Conservation (phyloP, 1,139 yeast species). For the Ogataea hybrid region DNA sequence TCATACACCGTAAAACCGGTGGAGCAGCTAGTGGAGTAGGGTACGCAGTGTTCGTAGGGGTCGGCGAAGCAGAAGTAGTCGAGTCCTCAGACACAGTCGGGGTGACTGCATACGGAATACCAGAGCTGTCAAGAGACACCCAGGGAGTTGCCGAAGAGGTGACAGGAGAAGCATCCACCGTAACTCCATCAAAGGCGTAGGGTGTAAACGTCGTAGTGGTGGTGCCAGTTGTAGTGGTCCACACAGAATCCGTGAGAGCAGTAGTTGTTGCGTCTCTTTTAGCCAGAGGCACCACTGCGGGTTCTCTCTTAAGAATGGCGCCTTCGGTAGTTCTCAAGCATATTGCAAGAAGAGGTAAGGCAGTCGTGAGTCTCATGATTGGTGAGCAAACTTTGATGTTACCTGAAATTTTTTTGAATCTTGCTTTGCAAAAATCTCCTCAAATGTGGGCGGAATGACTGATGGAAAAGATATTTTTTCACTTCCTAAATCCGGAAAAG, state of each 20-base stretch:
- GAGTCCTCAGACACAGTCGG: constrained; percentile 1
- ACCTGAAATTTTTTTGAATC: no score
- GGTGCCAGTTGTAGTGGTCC: constrained; percentile 3
- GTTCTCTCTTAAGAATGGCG: no score
- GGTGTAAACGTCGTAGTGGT: neutral
- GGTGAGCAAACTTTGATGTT: no score
- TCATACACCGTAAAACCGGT: constrained; percentile 2
- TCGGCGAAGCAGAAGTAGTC: constrained; percentile 1
- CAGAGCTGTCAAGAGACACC: constrained; percentile 2
- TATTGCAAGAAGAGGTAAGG: no score
- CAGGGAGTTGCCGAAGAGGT: neutral
- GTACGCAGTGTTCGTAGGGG: constrained; percentile 1
- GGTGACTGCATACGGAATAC: constrained; percentile 1
- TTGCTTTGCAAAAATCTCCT: no score
- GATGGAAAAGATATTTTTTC: no score
- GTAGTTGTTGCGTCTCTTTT: neutral
- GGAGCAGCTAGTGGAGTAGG: constrained; percentile 3
- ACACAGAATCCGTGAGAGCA: neutral
- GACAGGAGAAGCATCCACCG: constrained; percentile 1
- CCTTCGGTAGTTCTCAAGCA: no score
- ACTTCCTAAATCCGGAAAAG: no score
- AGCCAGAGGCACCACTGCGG: neutral
- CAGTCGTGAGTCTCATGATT: no score
- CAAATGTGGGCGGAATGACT: no score
- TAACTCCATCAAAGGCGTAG: neutral